Evolutionary conservation across 108 stramenopile genomes (phyloP).

Genomic region (Nitzschia palea): DNA sequence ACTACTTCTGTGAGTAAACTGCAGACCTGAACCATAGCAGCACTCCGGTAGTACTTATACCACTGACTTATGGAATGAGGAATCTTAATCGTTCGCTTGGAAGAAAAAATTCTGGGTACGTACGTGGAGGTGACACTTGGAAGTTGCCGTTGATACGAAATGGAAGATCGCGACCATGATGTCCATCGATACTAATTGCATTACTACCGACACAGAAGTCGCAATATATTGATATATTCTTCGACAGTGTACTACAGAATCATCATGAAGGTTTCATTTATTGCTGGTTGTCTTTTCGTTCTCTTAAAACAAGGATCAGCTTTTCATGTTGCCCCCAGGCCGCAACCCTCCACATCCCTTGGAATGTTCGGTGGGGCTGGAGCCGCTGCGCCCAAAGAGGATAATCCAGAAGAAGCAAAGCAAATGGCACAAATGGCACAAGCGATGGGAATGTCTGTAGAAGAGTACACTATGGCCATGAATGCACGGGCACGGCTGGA

Average conservation of each 20-base stretch:
- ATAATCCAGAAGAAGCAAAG: slow-evolving; percentile 66
- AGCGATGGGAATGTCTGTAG: slow-evolving; percentile 84
- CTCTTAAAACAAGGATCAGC: slow-evolving; percentile 13
- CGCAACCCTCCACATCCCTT: slow-evolving; percentile 6
- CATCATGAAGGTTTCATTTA: slow-evolving; percentile 28
- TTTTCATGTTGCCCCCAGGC: not conserved
- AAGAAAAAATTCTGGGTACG: no score
- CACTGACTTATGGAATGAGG: no score
- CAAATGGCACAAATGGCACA: slow-evolving; percentile 72
- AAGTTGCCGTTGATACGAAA: no score
- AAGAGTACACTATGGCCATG: slow-evolving; percentile 81
- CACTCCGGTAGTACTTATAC: no score
- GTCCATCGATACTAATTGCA: no score
- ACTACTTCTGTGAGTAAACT: no score
- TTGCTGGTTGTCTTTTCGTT: slow-evolving; percentile 3
- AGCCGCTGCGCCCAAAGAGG: slow-evolving; percentile 58
- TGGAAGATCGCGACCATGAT: no score
- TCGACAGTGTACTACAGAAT: not conserved
- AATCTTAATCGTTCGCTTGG: no score
- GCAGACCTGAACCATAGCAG: no score
- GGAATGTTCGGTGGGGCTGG: slow-evolving; percentile 81
- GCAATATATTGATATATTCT: no score
- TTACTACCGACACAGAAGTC: no score
- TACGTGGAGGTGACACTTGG: no score
- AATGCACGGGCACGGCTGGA: slow-evolving; percentile 58